Evolutionary conservation across 192 early-diverging fungal species (phyloP), one percentile per base, ranked within the genome.

Genomic region (Lunasporangiospora selenospora): DNA sequence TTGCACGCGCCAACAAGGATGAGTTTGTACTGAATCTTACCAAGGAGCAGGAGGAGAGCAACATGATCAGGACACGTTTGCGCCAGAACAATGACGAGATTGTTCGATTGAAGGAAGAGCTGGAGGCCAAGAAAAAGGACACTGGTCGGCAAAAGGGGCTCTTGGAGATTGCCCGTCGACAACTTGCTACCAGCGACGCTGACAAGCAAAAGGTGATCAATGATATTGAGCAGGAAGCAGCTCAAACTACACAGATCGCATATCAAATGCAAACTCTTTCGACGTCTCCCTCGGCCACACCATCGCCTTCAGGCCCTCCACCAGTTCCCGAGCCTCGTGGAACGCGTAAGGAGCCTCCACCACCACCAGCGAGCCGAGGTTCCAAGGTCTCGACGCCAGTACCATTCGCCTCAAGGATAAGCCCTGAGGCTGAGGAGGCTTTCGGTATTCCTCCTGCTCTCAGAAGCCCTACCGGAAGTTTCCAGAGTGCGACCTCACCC

Each of bases 81-180:
- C 41, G 64, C 30, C 62, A 81, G 37, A 83, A 82, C 33, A 81
- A 83, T 44, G 90, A 87, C 18, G 86, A 87, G 62, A 79, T 79
- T 4, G 56, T 62, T 18, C 32, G 57, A 4, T 63, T 90, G 43
- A 54, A 80, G 18, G 57, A 62, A 11, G 80, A 89, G 44, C 53
- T 91, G 4, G 85, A 85, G 33, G 63, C 84, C 24, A 51, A 89
- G 27, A 75, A 82, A 53, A 79, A 69, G 34, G 83, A 91, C 19
- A 65, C 79, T n/a, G 81, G 81, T 43, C 77, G 86, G 36, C 87
- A 90, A 44, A 70, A 80, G 46, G 79, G 85, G 45, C 56, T 85
- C 42, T 51, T 88, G 6, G 88, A 88, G 67, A 84, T 92, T 53
- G 88, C 90, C 43, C 77, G 80, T 36, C 79, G 88, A 43, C 80